Base-by-base conservation (phyloP, 495 filamentous ascomycete genomes). In the Aspergillus haitiensis region DNA sequence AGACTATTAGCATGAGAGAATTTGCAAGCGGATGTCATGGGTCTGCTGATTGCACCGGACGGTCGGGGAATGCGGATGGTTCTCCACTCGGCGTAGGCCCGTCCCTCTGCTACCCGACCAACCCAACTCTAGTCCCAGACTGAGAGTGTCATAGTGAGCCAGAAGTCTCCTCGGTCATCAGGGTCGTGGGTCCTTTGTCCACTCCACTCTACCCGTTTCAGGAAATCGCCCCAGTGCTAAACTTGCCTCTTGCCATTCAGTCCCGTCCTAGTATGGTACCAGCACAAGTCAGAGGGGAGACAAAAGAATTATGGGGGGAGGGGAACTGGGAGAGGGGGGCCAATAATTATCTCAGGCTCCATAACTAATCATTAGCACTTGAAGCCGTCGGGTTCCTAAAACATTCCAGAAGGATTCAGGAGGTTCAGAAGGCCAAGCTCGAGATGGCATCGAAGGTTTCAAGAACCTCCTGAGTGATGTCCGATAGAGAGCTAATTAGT, bases 401-500 rank as follows among this genome's bases (percentile, higher is more conserved):
- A 57, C 16, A 27, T 67, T 67, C 65, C 54, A 64, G 65, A 67
- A 67, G 65, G 62, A 64, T 59, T 49, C 51, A 60, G 60, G 56
- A 60, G 53, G 50, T 51, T 59, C 46, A 44, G 53, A n/a, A 50
- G 53, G 60, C 27, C 47, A 31, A 52, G 15, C 45, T 18, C 13
- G 52, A 64, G 45, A 33, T 33, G 8, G 33, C 35, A 39, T 47
- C 54, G 21, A 36, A 27, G 21, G 55, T 4, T 36, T 51, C 35
- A 42, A 8, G 45, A 53, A 33, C 33, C 33, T 27, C 54, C 32
- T 36, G 16, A 11, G 40, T 37, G 40, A 56, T 52, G 33, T n/a
- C 44, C 46, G 10, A 32, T 16, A 35, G 49, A 35, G 34, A 52
- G 21, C 39, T 40, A 31, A 27, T 27, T 27, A 27, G 21, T 27